Base-by-base conservation (phyloP, 306 rosid genomes). In the Crataegus laevigata region DNA sequence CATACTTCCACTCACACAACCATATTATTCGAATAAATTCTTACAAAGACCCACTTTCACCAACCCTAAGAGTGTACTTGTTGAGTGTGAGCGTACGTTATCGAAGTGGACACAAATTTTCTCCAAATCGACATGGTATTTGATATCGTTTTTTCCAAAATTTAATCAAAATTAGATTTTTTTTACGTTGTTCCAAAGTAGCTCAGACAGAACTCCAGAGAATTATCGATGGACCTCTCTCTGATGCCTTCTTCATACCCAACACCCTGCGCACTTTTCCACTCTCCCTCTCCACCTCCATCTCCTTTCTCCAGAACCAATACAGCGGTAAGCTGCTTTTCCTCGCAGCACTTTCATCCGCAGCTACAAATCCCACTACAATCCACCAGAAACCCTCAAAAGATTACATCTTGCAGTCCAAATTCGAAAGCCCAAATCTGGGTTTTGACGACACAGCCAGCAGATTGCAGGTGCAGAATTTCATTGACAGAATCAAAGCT, bases 401-500 rank as follows among this genome's bases (percentile, higher is more conserved):
- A 68, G 66, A 17, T 57, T 47, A n/a, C 55, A 58, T 8, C 29
- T 72, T 73, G n/a, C 32, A 74, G 68, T 40, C 64, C 55, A 57
- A 55, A 43, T 71, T 24, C 0, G 67, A 77, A 64, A 63, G 42
- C 32, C 73, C 52, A 54, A 66, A 52, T n/a, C 47, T 69, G 11
- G 63, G 64, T 68, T 81, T 81, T 38, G 79, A 77, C 10, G 25
- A 76, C 25, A 69, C 32, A 73, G 24, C 80, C 73, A 78, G 78
- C 47, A 79, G 74, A 73, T 57, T 72, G 10, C 76, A 64, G 28
- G 52, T 73, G n/a, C 80, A 80, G 69, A 63, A 22, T 29, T 77
- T 84, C 29, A 77, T 85, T 36, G 83, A 66, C 17, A 79, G 51
- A 60, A 78, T 89, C 24, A 75, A 62, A 52, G 69, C 77, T 11